Conservation (phyloP, 768 basidiomycete genomes). For the Tylopilus vinaceipallidus region DNA sequence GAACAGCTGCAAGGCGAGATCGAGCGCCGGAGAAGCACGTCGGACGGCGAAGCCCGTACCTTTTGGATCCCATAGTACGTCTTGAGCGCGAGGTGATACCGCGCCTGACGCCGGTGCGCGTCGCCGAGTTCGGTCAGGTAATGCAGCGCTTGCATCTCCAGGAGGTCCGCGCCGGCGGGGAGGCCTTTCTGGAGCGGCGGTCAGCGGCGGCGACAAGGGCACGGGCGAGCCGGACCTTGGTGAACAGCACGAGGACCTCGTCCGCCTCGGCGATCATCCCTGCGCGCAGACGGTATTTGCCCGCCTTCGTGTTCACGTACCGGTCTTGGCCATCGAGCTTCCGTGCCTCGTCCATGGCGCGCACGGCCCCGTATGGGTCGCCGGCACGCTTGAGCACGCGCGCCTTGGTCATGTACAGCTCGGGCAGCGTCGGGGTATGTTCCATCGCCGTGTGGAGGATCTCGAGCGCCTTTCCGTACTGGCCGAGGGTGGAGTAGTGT, state of each 20-base stretch:
- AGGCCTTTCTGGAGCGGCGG: slow-evolving; percentile 77
- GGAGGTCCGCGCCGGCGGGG: slow-evolving; percentile 73
- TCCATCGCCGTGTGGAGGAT: slow-evolving; percentile 62
- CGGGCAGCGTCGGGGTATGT: slow-evolving; percentile 94
- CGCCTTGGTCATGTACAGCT: slow-evolving; percentile 78
- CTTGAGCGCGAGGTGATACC: slow-evolving; percentile 79
- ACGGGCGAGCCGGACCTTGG: slow-evolving; percentile 69
- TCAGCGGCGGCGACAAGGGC: slow-evolving; percentile 7
- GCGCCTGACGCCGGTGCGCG: slow-evolving; percentile 60
- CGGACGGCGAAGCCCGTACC: slow-evolving; percentile 39
- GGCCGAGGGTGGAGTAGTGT: slow-evolving; percentile 69
- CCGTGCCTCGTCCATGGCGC: slow-evolving; percentile 76
- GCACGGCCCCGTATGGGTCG: slow-evolving; percentile 72
- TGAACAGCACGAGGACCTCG: slow-evolving; percentile 79
- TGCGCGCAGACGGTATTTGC: slow-evolving; percentile 85
- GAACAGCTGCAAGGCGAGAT: slow-evolving; percentile 54
- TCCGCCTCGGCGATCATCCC: slow-evolving; percentile 78
- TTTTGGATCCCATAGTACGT: slow-evolving; percentile 74
- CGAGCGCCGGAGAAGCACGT: slow-evolving; percentile 1
- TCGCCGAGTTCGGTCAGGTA: slow-evolving; percentile 84
- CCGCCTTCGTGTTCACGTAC: slow-evolving; percentile 91
- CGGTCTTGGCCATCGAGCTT: slow-evolving; percentile 90
- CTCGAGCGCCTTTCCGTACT: slow-evolving; percentile 48
- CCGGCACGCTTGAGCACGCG: slow-evolving; percentile 86
- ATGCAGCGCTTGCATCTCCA: slow-evolving; percentile 94